Conservation (phyloP, 805 yeast genomes). For the Kluyveromyces siamensis region DNA sequence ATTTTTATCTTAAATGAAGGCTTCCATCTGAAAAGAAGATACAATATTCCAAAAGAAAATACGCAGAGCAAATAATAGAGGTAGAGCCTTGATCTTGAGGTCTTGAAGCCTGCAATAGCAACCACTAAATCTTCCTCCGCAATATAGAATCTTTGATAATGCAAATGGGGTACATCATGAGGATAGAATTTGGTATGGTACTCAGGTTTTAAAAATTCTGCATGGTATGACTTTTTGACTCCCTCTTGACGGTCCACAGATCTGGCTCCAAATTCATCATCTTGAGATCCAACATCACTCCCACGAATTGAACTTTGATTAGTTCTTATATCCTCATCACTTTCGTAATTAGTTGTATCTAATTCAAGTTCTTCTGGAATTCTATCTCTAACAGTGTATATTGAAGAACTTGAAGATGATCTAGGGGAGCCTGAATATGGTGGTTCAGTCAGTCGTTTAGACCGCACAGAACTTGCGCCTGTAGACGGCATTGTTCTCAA, state of each 20-base stretch:
- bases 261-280: conserved; percentile 7
- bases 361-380: conserved; percentile 30
- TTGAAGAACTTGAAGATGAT: conserved; percentile 30
- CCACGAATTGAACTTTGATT: conserved; percentile 18
- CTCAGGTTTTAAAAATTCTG: conserved; percentile 24
- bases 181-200: conserved; percentile 39
- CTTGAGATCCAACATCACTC: conserved; percentile 1
- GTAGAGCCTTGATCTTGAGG: conserved; percentile 37
- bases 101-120: conserved; percentile 84
- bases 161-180: conserved; percentile 33
- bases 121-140: conserved; percentile 94
- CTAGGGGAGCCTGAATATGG: conserved; percentile 17
- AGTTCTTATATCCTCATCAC: conserved; percentile 25
- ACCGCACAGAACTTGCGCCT: conserved; percentile 2
- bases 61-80: conserved; percentile 48
- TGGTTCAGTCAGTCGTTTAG: background rate
- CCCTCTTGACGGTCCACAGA: conserved; percentile 17
- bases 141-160: conserved; percentile 75
- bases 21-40: conserved; percentile 72
- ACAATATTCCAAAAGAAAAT: conserved; percentile 62
- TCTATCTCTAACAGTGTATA: conserved; percentile 30
- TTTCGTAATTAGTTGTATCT: conserved; percentile 21
- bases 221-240: conserved; percentile 24
- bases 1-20: conserved; percentile 65
- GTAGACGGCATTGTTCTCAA: conserved; percentile 13